Evolutionary conservation across 805 yeast species (phyloP).

Genomic region (Middelhovenomyces tepae): DNA sequence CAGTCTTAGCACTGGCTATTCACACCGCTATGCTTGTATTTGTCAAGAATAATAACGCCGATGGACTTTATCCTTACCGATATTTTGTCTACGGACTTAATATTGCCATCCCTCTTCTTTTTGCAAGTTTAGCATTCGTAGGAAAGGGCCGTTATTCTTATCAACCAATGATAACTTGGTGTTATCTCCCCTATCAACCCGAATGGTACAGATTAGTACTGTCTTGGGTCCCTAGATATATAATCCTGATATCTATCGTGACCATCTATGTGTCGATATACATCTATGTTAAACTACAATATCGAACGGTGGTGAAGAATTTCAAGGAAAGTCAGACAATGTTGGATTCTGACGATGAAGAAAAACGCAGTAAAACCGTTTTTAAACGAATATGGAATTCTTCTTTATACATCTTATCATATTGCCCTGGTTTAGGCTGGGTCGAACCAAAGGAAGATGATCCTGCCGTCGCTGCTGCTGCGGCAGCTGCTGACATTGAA

Average conservation of each 20-base stretch:
- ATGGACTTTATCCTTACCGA: conserved; percentile 58
- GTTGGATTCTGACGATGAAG: conserved; percentile 3
- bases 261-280: conserved; percentile 63
- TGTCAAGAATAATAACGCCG: conserved; percentile 44
- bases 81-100: conserved; percentile 49
- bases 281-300: conserved; percentile 45
- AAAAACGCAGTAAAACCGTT: conserved; percentile 1
- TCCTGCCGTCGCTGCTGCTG: conserved; percentile 5
- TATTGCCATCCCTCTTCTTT: conserved; percentile 49
- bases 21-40: conserved; percentile 73
- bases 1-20: conserved; percentile 72
- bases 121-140: conserved; percentile 69
- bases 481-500: background rate
- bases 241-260: conserved; percentile 53
- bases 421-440: conserved; percentile 1
- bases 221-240: conserved; percentile 76
- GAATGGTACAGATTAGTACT: conserved; percentile 64
- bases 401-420: background rate
- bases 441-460: too few species aligned
- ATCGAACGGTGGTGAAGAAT: conserved; percentile 19
- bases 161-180: conserved; percentile 56
- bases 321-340: conserved; percentile 24
- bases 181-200: conserved; percentile 67
- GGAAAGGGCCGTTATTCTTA: conserved; percentile 41
- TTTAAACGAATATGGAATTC: background rate